Conservation (phyloP, 805 yeast genomes). For the Ogataea minuta region DNA sequence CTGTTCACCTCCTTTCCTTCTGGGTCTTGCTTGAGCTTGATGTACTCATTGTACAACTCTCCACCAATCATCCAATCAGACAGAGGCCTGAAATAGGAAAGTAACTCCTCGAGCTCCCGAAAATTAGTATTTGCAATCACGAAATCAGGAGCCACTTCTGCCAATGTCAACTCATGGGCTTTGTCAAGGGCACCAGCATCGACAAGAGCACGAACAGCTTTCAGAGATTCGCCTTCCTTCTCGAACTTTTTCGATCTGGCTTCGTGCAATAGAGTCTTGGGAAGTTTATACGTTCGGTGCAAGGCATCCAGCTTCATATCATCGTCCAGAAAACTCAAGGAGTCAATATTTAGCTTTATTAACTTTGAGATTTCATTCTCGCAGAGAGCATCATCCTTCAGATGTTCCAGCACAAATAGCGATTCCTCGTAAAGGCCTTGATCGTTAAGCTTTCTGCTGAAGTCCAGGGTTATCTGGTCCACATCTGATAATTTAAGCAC, state of each 20-base stretch:
- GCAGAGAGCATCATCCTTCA: slow-evolving; percentile 47
- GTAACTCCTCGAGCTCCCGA: slow-evolving; percentile 37
- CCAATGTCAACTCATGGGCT: slow-evolving; percentile 60
- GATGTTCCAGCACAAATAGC: slow-evolving; percentile 58
- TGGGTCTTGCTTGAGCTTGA: slow-evolving; percentile 31
- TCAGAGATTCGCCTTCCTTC: slow-evolving; percentile 48
- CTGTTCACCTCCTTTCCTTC: slow-evolving; percentile 18
- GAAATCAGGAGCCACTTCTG: slow-evolving; percentile 68
- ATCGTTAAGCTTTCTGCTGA: slow-evolving; percentile 52
- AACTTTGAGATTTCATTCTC: slow-evolving; percentile 39
- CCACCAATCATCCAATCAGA: slow-evolving; percentile 57
- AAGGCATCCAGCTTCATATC: slow-evolving; percentile 36
- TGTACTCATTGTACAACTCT: slow-evolving; percentile 53
- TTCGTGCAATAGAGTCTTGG: slow-evolving; percentile 46
- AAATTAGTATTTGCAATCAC: slow-evolving; percentile 47
- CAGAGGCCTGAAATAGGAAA: slow-evolving; percentile 41
- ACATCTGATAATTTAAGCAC: slow-evolving; percentile 16
- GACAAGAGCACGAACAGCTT: slow-evolving; percentile 60
- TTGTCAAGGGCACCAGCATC: slow-evolving; percentile 57
- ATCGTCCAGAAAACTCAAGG: slow-evolving; percentile 29
- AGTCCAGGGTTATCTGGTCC: slow-evolving; percentile 26
- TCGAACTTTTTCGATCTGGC: slow-evolving; percentile 60
- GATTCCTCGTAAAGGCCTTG: slow-evolving; percentile 57
- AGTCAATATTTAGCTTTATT: slow-evolving; percentile 35
- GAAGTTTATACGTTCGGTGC: slow-evolving; percentile 43